These are phyloP conservation scores for Colletotrichum echinochloae DNA, from an alignment of 2,329 filamentous ascomycete genomes.

Conservation along the genomic window DNA sequence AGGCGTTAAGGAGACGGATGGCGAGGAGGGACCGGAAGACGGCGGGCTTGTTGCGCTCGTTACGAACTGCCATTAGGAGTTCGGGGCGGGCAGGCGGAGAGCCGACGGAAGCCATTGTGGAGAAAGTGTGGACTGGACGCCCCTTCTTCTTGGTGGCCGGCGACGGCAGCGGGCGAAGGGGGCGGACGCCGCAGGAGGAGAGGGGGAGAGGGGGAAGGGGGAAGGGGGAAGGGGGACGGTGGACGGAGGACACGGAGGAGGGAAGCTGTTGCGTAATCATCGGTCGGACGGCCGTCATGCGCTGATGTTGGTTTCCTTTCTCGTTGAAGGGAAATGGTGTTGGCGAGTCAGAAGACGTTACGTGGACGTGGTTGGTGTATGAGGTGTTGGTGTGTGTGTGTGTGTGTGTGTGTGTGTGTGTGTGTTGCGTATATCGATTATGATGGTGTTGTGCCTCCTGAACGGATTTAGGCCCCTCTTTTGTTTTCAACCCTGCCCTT, in stretches of 20 bases:
- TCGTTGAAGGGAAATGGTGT: background rate
- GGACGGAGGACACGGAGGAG: constrained; percentile 16
- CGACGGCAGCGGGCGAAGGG: constrained; percentile 16
- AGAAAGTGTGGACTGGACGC: constrained; percentile 7
- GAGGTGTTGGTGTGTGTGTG: background rate
- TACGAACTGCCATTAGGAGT: constrained; percentile 43
- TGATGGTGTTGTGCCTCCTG: constrained; percentile 7
- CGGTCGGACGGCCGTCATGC: constrained; percentile 21
- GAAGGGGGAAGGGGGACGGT: background rate
- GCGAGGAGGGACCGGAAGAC: constrained; percentile 62
- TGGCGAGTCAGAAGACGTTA: constrained; percentile 4
- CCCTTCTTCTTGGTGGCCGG: constrained; percentile 12
- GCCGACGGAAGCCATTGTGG: constrained; percentile 43
- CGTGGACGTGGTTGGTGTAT: background rate
- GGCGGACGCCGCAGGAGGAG: background rate
- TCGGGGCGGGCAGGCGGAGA: constrained; percentile 39
- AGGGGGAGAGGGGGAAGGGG: constrained; percentile 4
- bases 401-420: background rate
- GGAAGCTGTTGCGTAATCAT: constrained; percentile 40
- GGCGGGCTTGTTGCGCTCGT: constrained; percentile 44
- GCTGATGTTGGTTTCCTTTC: background rate
- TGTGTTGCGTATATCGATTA: background rate
- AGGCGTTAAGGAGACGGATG: constrained; percentile 83
- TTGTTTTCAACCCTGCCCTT: background rate
- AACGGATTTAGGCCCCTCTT: background rate